Base-by-base conservation (phyloP, 2,329 filamentous ascomycete genomes). In the Alternaria triticimaculans region DNA sequence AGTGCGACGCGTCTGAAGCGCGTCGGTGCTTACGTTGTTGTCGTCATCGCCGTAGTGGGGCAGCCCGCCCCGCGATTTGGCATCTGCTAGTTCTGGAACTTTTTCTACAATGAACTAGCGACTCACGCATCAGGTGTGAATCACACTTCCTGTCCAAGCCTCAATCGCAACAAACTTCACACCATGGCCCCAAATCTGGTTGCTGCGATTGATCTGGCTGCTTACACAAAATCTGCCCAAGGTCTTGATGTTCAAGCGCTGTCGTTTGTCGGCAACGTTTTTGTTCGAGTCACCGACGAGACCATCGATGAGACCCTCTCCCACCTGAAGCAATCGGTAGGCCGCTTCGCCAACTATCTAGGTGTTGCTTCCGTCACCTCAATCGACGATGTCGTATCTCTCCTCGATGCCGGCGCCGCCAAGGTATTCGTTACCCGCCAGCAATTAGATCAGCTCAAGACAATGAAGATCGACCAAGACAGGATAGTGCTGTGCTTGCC, bases 381-480 rank as follows among this genome's bases (percentile, higher is more conserved):
- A 11, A 83, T 84, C 59, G 90, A 94, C 69, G 91, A 96, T 67
- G 84, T 98, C 37, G 82, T 95, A 58, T 87, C 91, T 50, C 86
- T 98, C 37, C 88, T 99, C 60, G 92, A 99, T 78, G 88, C 89
- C 67, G 96, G 96, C 63, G 93, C 94, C 7, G 88, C 89, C 56
- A 96, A 91, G 78, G 90, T 96, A 66, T 96, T 98, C 78, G 92
- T 97, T 55, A 87, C 87, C 18, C 87, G 89, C 51, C 85, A 89
- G 60, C 91, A 93, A 77, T 83, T 96, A 57, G 83, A 84, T 44
- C 79, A 82, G 18, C 80, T 91, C 46, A 81, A 85, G 55, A 71
- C 82, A 53, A 80, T 85, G 69, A 84, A 85, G 28, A 82, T 89
- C 46, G 82, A 85, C 63, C 83, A 85, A 9, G 84, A 85, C 60